phyloP scores from a whole-genome alignment of 2,329 filamentous ascomycete species.

The Ophiocordyceps camponoti-rufipedis region DNA sequence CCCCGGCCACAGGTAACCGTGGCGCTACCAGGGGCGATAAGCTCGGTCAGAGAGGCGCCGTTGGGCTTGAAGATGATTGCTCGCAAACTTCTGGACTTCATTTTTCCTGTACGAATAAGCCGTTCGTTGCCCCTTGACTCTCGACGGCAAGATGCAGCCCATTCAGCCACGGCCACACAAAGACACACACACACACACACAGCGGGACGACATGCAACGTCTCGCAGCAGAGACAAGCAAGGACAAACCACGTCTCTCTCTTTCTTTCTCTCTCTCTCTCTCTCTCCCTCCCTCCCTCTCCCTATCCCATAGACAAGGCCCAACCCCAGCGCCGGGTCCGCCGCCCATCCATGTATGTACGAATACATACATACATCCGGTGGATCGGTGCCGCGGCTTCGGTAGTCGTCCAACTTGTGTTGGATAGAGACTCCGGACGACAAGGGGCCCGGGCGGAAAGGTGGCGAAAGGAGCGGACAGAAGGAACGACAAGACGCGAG shows the following conservation, averaged over 20 bases:
- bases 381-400: conserved; percentile 1
- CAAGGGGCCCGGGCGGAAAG: not conserved
- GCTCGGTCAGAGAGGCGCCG: not conserved
- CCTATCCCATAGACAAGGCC: not conserved
- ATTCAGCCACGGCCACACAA: not conserved
- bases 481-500: not conserved
- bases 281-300: not conserved
- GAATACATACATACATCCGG: not conserved
- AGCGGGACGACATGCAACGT: not conserved
- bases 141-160: not conserved
- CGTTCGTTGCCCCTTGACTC: not conserved
- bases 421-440: not conserved
- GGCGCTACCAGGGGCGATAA: not conserved
- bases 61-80: not conserved
- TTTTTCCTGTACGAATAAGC: too few relatives aligned
- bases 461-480: not conserved
- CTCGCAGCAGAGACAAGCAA: not conserved
- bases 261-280: not conserved
- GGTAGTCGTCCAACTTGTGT: not conserved
- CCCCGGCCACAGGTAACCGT: not conserved
- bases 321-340: not conserved
- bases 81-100: not conserved
- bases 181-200: not conserved
- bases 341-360: not conserved
- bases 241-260: too few relatives aligned